Evolutionary conservation across 2,329 filamentous ascomycete genomes (phyloP).

Genomic region (Talaromyces sp.): DNA sequence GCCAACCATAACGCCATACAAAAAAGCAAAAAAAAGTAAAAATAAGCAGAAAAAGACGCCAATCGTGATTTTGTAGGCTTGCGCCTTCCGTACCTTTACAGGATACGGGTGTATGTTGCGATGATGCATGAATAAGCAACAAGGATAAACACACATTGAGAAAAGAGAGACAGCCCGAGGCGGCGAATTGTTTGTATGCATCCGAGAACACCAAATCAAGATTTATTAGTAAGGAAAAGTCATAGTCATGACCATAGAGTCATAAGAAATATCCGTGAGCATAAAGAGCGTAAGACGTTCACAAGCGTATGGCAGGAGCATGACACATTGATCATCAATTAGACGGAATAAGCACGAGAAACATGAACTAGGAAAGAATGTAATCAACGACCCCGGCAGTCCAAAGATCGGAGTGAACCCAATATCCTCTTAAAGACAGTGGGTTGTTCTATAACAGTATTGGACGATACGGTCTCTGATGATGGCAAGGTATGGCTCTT

Average conservation of each 20-base stretch:
- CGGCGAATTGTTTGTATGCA: neutral
- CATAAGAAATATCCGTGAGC: constrained; percentile 6
- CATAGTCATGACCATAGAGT: constrained; percentile 18
- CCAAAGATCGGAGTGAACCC: constrained; percentile 23
- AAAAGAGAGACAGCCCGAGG: neutral
- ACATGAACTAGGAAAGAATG: neutral
- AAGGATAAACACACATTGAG: neutral
- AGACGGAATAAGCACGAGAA: neutral
- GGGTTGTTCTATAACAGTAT: constrained; percentile 3
- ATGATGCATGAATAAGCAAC: neutral
- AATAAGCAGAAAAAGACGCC: neutral
- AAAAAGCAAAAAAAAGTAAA: neutral
- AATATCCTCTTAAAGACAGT: constrained; percentile 17
- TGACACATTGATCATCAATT: constrained; percentile 16
- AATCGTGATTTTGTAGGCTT: constrained; percentile 7
- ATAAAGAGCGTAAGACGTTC: constrained; percentile 14
- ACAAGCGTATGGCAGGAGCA: constrained; percentile 12
- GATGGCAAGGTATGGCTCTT: constrained; percentile 21
- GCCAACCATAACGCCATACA: constrained; percentile 2
- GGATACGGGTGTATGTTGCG: neutral
- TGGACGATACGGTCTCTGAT: constrained; percentile 1
- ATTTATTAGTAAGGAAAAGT: neutral
- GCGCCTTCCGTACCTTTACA: neutral
- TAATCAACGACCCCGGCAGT: constrained; percentile 23
- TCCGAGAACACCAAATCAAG: neutral